These are phyloP conservation scores for Fomitopsis palustris DNA, from an alignment of 1,284 basidiomycete species.

Conservation along the genomic window DNA sequence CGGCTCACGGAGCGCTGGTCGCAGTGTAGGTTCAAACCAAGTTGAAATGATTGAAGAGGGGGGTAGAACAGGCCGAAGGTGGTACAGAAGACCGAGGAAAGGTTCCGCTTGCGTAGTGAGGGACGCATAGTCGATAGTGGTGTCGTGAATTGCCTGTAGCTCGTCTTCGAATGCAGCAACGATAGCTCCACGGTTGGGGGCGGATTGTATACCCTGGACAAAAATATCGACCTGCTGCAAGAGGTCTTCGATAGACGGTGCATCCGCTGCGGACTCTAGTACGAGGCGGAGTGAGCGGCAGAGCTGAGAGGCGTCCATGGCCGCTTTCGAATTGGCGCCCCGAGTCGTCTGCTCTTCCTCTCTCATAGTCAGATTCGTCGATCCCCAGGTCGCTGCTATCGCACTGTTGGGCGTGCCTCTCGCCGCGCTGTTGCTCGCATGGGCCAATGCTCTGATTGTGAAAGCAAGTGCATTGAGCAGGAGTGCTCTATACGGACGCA, in stretches of 20 bases:
- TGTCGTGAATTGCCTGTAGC: slow-evolving; percentile 58
- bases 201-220: slow-evolving; percentile 43
- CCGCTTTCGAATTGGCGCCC: background rate
- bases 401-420: background rate
- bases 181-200: slow-evolving; percentile 40
- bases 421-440: background rate
- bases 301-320: slow-evolving; percentile 28
- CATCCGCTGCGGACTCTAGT: slow-evolving; percentile 44
- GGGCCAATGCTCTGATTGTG: background rate
- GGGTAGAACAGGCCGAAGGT: slow-evolving; percentile 56
- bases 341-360: background rate
- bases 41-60: slow-evolving; percentile 62
- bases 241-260: slow-evolving; percentile 39
- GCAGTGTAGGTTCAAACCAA: slow-evolving; percentile 77
- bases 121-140: slow-evolving; percentile 58
- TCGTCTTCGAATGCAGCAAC: slow-evolving; percentile 59
- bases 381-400: background rate
- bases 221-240: slow-evolving; percentile 50
- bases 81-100: slow-evolving; percentile 62
- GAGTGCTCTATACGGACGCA: background rate
- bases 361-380: background rate
- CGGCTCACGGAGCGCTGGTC: slow-evolving; percentile 71
- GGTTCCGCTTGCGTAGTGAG: slow-evolving; percentile 58
- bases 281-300: slow-evolving; percentile 50
- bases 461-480: background rate